Evolutionary conservation across 345 rosid species (phyloP).

Genomic region (Salix viminalis): DNA sequence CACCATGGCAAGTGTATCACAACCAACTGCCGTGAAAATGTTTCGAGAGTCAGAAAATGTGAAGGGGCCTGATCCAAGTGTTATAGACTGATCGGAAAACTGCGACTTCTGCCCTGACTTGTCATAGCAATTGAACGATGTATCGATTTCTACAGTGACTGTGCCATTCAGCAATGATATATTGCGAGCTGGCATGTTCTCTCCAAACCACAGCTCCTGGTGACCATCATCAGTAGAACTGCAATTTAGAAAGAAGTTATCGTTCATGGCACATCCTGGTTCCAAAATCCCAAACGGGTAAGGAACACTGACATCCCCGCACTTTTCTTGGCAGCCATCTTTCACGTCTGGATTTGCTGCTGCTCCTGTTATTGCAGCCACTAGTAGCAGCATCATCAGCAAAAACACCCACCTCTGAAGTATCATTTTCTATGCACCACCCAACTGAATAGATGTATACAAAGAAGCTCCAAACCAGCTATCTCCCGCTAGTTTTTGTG

Average conservation of each 20-base stretch:
- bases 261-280: neutral
- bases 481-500: neutral
- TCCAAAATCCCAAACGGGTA: constrained; percentile 29
- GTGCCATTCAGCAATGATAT: constrained; percentile 13
- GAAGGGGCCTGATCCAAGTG: neutral
- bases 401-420: neutral
- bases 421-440: neutral
- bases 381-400: neutral
- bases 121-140: constrained; percentile 7
- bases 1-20: constrained; percentile 4
- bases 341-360: neutral
- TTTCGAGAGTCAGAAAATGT: constrained; percentile 15
- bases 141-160: neutral
- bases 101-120: fast-evolving
- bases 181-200: neutral
- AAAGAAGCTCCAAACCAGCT: neutral
- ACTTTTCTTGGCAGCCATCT: constrained; percentile 3
- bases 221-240: neutral
- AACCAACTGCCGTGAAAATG: constrained; percentile 26
- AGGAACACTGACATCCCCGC: constrained; percentile 24
- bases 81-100: fast-evolving
- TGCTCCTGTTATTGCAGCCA: neutral
- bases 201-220: neutral
- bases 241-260: constrained; percentile 5
- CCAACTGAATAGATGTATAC: neutral